Percentiles rank a stretch among this genome's conserved stretches.
These are phyloP conservation scores for Boechera stricta DNA, from an alignment of 345 rosid species.

Conservation along the genomic window DNA sequence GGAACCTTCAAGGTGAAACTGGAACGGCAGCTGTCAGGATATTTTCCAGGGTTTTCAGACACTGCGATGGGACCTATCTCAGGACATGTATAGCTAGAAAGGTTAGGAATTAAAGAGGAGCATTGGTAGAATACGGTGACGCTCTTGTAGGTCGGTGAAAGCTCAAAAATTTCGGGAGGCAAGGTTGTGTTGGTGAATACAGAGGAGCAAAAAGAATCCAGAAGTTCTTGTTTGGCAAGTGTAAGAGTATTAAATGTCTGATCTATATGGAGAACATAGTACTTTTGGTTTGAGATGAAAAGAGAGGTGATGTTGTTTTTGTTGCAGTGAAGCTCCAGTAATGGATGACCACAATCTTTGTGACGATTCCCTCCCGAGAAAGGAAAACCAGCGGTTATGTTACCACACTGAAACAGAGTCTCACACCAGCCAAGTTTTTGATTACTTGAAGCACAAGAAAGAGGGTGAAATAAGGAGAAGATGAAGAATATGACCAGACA, in stretches of 20 bases:
- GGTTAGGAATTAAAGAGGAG: neutral
- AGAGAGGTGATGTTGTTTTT: neutral
- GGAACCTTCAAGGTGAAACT: conserved; percentile 26
- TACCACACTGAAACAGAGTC: conserved; percentile 39
- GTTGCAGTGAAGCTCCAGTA: conserved; percentile 34
- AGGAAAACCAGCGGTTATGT: neutral
- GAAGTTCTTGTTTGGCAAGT: conserved; percentile 35
- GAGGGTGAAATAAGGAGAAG: neutral
- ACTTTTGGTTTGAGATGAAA: neutral
- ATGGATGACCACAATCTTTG: conserved; percentile 35
- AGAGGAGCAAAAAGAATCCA: conserved; percentile 20
- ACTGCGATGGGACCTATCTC: neutral
- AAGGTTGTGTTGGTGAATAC: conserved; percentile 8
- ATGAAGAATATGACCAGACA: neutral
- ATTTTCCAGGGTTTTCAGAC: neutral
- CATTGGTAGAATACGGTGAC: neutral
- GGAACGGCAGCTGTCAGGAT: neutral
- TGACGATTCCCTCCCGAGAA: neutral
- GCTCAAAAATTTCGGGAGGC: neutral
- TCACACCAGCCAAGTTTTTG: neutral
- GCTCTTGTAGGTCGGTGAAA: neutral
- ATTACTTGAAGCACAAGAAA: conserved; percentile 18
- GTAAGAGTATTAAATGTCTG: neutral
- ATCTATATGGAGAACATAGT: conserved; percentile 37
- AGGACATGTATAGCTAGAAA: conserved; percentile 2